Conservation (phyloP, 768 basidiomycete genomes). For the Pisolithus sp. region DNA sequence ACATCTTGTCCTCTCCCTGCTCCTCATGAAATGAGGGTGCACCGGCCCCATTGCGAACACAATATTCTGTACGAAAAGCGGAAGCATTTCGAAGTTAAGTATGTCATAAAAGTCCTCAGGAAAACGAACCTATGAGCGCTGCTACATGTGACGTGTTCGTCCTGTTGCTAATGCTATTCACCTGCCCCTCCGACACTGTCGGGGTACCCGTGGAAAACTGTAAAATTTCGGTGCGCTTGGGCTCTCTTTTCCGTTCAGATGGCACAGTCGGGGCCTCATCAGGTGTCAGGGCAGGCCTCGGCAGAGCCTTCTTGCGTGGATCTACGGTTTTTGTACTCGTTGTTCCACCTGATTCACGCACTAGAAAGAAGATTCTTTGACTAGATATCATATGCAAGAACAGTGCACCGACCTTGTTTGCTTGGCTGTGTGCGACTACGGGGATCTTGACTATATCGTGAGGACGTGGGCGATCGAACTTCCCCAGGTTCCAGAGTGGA, state of each 20-base stretch:
- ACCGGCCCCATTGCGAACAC: conserved; percentile 9
- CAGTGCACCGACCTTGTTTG: conserved; percentile 7
- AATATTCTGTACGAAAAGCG: conserved; percentile 15
- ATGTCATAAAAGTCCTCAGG: not conserved
- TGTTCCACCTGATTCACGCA: not conserved
- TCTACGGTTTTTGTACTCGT: not conserved
- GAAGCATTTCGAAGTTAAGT: not conserved
- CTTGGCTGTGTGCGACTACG: conserved; percentile 1
- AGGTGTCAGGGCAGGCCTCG: not conserved
- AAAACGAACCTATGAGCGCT: conserved; percentile 9
- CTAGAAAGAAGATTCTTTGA: not conserved
- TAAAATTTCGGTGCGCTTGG: not conserved
- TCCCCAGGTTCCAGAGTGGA: conserved; percentile 22
- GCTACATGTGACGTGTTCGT: conserved; percentile 9
- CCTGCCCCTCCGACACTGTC: not conserved
- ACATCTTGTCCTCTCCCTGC: conserved; percentile 9
- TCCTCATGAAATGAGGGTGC: conserved; percentile 32
- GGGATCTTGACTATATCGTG: conserved; percentile 10
- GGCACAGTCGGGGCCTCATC: not conserved
- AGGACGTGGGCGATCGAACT: conserved; percentile 21
- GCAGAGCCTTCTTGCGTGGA: not conserved
- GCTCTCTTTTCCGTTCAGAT: not conserved
- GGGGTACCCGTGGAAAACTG: not conserved
- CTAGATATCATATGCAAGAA: not conserved
- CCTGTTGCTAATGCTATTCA: not conserved